Evolutionary conservation across 768 basidiomycete genomes (phyloP), one percentile per base, ranked within the genome.

Genomic region (Russula foetens): DNA sequence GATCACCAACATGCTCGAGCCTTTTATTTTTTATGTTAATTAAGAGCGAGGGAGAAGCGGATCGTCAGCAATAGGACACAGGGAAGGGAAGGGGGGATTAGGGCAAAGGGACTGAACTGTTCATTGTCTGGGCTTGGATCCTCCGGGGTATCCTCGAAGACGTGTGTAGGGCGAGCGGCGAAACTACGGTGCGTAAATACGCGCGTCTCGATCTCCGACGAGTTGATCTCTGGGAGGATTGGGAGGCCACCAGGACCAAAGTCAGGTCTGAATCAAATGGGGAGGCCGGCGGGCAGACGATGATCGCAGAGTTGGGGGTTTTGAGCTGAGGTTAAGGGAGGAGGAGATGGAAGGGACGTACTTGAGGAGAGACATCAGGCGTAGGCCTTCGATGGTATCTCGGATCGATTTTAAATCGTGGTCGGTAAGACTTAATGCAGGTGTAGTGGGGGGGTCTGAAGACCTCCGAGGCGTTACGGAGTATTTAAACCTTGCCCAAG

Each of bases 91-190:
- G 17, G 2, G 44, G n/a, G 28, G 21, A 7, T 24, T 19, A 2
- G 8, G 26, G 15, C 23, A 15, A 23, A 0, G 9, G 56, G 6
- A 70, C 77, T 66, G 56, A 89, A 89, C 90, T 82, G 86, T 74
- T 92, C 90, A 63, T 92, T 91, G 69, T 92, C 90, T 7, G 88
- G 89, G 53, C 85, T 86, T 2, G 79, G 84, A 71, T 92, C 89
- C 63, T 81, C 76, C 0, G 77, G 81, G 39, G 75, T 77, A 70
- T 92, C 90, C 69, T 92, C 90, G 64, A 92, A 92, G 26, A 88
- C 74, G 65, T 87, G 82, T 7, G 81, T 84, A 0, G 88, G 87
- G 2, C 90, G 77, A 0, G 81, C 89, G 67, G 76, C 81, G 67
- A 77, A 81, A 69, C 85, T 86, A 38, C 88, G 83, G 68, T 92